A percentile compares a stretch with the other conserved stretches of the same genome.
phyloP scores from a whole-genome alignment of 1,284 basidiomycete genomes.

The Ceratobasidium sp. region DNA sequence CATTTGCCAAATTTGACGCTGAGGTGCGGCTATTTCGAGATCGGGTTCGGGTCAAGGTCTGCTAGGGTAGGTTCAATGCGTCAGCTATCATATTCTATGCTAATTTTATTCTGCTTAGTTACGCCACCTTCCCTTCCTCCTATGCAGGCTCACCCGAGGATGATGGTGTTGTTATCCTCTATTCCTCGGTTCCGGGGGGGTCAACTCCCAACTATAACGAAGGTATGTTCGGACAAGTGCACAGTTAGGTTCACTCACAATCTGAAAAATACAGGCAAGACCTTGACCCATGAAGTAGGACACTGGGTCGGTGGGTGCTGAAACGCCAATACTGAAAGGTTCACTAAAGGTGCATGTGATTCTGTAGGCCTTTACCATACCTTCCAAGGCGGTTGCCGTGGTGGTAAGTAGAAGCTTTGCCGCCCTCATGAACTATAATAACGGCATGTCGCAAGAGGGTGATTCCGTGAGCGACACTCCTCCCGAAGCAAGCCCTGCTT shows the following conservation, averaged over 20 bases:
- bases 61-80: background rate
- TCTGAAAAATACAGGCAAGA: slow-evolving; percentile 49
- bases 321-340: background rate
- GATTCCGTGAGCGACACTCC: slow-evolving; percentile 61
- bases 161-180: slow-evolving; percentile 48
- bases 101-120: slow-evolving; percentile 46
- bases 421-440: background rate
- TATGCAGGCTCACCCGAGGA: slow-evolving; percentile 44
- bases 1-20: background rate
- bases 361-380: slow-evolving; percentile 63
- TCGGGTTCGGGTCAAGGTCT: background rate
- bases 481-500: slow-evolving; percentile 44
- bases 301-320: slow-evolving; percentile 55
- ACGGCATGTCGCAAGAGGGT: slow-evolving; percentile 49
- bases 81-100: background rate
- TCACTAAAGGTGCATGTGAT: background rate
- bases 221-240: slow-evolving; percentile 6
- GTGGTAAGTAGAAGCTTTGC: slow-evolving; percentile 34
- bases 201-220: slow-evolving; percentile 15
- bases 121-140: slow-evolving; percentile 44
- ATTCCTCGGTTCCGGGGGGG: slow-evolving; percentile 44
- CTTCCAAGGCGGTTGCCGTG: slow-evolving; percentile 63
- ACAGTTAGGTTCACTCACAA: background rate
- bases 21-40: slow-evolving; percentile 1
- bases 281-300: slow-evolving; percentile 63